A percentile compares a stretch with the other conserved stretches of the same genome.
These are phyloP conservation scores for Scheffersomyces spartinae DNA, from an alignment of 805 yeast genomes.

Conservation along the genomic window DNA sequence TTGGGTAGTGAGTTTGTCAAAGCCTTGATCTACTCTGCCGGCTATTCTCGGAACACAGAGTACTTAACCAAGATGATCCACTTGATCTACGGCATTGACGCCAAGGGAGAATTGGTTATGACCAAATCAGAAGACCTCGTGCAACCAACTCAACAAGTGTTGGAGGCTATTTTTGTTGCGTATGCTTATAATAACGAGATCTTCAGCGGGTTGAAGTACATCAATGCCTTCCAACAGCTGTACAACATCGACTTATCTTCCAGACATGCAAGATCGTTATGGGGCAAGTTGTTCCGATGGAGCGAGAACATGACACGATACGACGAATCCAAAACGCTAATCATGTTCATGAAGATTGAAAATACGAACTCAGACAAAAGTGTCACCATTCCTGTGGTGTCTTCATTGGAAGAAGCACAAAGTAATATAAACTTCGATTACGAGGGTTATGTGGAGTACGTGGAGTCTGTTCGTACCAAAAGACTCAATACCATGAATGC, in stretches of 20 bases:
- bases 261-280: conserved; percentile 13
- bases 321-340: conserved; percentile 13
- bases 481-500: conserved; percentile 16
- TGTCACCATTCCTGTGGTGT: conserved; percentile 1
- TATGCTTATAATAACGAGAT: conserved; percentile 20
- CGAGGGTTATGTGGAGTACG: conserved; percentile 20
- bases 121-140: conserved; percentile 7
- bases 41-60: conserved; percentile 11
- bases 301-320: conserved; percentile 21
- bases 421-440: conserved; percentile 25
- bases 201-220: conserved; percentile 20
- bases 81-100: conserved; percentile 18
- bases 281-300: conserved; percentile 29
- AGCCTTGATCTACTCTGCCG: conserved; percentile 22
- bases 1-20: conserved; percentile 13
- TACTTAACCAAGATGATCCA: conserved; percentile 11
- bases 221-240: conserved; percentile 22
- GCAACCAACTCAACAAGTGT: conserved; percentile 13
- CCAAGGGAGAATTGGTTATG: conserved; percentile 10
- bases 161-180: conserved; percentile 20
- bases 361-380: conserved; percentile 3
- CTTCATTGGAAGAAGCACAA: conserved; percentile 15
- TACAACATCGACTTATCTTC: conserved; percentile 12
- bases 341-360: conserved; percentile 15
- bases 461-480: conserved; percentile 12